Conservation (phyloP, 768 basidiomycete genomes). For the Lepiota venenata region DNA sequence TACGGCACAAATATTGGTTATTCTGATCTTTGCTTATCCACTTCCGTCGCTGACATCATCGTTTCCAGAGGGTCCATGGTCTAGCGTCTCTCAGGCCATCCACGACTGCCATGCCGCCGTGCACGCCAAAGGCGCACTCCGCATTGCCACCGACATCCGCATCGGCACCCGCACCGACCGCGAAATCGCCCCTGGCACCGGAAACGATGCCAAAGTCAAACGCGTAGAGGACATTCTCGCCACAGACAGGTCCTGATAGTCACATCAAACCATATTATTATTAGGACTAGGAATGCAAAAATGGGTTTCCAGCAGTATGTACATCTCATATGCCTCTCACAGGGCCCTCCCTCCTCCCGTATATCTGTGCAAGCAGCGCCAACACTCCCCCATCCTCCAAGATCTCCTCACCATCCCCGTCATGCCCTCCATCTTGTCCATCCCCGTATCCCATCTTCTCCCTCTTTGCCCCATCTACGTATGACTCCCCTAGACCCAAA, state of each 20-base stretch:
- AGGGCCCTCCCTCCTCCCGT: constrained; percentile 56
- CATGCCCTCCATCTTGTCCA: constrained; percentile 36
- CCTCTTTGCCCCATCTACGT: constrained; percentile 62
- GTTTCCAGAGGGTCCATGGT: constrained; percentile 78
- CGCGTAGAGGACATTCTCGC: constrained; percentile 80
- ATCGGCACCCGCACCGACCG: constrained; percentile 88
- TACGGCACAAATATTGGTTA: constrained; percentile 89
- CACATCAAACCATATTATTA: background rate
- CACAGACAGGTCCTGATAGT: constrained; percentile 22
- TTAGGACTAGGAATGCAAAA: background rate
- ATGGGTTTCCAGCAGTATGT: background rate
- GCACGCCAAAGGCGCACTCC: constrained; percentile 69
- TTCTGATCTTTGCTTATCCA: constrained; percentile 12
- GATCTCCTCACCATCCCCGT: constrained; percentile 57
- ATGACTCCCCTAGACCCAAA: constrained; percentile 67
- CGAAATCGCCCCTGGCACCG: constrained; percentile 55
- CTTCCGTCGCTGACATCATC: background rate
- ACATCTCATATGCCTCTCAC: constrained; percentile 37
- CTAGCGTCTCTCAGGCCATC: constrained; percentile 78
- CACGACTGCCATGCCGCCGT: constrained; percentile 89
- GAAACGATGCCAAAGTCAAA: constrained; percentile 76
- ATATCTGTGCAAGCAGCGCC: constrained; percentile 84
- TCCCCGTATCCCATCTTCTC: constrained; percentile 34
- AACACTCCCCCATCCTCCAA: constrained; percentile 82
- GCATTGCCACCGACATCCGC: constrained; percentile 89